These are phyloP conservation scores for Fagopyrum esculentum DNA, from an alignment of 148 eudicot genomes.

Conservation along the genomic window DNA sequence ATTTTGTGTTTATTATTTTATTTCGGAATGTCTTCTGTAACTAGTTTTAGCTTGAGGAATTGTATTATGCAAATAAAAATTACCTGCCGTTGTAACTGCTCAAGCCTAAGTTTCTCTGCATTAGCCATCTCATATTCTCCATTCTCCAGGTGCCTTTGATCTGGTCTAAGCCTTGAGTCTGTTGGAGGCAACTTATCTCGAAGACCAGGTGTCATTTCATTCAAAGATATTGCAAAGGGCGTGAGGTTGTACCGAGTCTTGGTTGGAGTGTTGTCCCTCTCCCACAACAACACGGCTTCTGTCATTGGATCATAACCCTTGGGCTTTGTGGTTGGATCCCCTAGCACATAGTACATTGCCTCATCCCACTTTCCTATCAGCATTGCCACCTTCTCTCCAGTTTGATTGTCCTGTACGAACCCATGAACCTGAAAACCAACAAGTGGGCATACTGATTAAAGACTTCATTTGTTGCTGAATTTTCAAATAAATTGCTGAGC, in stretches of 20 bases:
- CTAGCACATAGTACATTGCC: constrained; percentile 92
- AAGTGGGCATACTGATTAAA: background rate
- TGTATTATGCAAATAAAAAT: background rate
- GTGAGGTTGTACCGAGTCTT: constrained; percentile 89
- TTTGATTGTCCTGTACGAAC: constrained; percentile 84
- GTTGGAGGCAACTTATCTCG: constrained; percentile 80
- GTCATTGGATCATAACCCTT: constrained; percentile 99
- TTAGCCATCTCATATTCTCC: constrained; percentile 93
- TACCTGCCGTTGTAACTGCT: constrained; percentile 92
- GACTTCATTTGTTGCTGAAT: background rate
- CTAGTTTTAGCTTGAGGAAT: background rate
- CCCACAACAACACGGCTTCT: constrained; percentile 89
- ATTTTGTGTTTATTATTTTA: background rate
- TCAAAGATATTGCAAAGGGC: constrained; percentile 86
- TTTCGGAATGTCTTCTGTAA: background rate
- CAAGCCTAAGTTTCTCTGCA: constrained; percentile 88
- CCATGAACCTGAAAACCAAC: constrained; percentile 69
- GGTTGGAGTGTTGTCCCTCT: constrained; percentile 66
- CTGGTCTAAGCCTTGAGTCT: constrained; percentile 95
- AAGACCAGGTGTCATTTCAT: constrained; percentile 77
- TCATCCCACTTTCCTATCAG: constrained; percentile 98
- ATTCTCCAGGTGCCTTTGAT: constrained; percentile 90
- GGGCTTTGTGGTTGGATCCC: constrained; percentile 80
- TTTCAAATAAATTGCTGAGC: background rate
- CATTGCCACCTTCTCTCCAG: constrained; percentile 94